Base-by-base conservation (phyloP, 129 eudicot species). In the Mikania micrantha region DNA sequence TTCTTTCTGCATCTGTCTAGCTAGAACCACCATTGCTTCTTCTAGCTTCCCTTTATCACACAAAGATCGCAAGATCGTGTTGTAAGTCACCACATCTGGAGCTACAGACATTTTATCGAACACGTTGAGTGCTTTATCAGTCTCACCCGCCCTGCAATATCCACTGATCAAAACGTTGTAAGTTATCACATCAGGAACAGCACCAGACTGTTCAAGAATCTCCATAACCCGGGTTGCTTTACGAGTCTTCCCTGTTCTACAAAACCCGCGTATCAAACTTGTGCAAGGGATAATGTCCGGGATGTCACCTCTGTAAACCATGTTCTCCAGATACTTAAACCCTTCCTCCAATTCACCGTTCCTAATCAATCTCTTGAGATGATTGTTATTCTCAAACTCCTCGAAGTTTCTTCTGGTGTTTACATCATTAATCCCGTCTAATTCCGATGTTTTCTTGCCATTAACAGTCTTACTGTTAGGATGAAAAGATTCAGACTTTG, bases 111-210 rank as follows among this genome's bases (percentile, higher is more conserved):
- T 91, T 31, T 82, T 73, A 53, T 91, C 94, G 50, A 91, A 74
- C 24, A 91, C 77, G 21, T 70, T 66, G 34, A 88, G 79, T 4
- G 96, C 97, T 41, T 74, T 79, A 58, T 85, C 76, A 12, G 85
- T 67, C 67, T 91, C 90, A 32, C 95, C 94, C 1, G 85, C 73
- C 38, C 77, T 85, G 13, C 96, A 88, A 61, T 85, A 91, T 45
- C 96, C 94, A 45, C 95, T 81, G 41, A 91, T 85, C 79, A 91
- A 63, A 61, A 91, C 86, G 47, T 85, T 91, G 54, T 91, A 91
- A 7, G 97, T 83, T 32, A 87, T 91, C 15, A 85, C 95, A 91
- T 91, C 94, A 3, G 96, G 97, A 12, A 78, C 88, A 31, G 88
- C 94, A 12, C 97, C 91, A 1, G 97, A 88, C 10, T 85, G 81